Conservation (phyloP, 2,329 filamentous ascomycete species). For the Nigrospora sphaerica region DNA sequence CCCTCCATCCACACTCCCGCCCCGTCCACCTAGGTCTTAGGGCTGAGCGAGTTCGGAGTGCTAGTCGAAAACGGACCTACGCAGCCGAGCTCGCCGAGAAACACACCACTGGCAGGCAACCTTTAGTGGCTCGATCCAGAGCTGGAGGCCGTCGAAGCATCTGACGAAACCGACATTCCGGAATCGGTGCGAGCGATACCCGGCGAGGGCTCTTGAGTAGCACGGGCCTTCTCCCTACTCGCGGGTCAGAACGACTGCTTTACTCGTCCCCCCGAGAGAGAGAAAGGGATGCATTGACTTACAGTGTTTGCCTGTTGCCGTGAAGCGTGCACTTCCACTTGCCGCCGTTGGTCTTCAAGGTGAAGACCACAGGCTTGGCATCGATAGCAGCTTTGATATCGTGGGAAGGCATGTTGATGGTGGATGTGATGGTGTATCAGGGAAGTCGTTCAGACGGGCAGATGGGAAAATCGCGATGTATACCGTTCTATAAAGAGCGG, state of each 20-base stretch:
- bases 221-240: slow-evolving; percentile 3
- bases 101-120: neutral
- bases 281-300: slow-evolving; percentile 8
- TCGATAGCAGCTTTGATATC: slow-evolving; percentile 18
- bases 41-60: neutral
- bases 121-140: neutral
- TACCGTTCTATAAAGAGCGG: neutral
- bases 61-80: too few relatives aligned
- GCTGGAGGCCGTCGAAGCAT: slow-evolving; percentile 5
- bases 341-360: slow-evolving; percentile 20
- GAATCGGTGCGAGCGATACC: slow-evolving; percentile 18
- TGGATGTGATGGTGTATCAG: neutral
- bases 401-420: slow-evolving; percentile 18
- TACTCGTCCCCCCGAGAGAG: neutral
- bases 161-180: slow-evolving; percentile 15
- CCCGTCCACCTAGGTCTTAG: too few relatives aligned
- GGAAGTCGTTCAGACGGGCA: too few relatives aligned
- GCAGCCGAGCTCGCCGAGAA: too few relatives aligned
- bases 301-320: slow-evolving; percentile 22
- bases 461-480: neutral
- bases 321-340: slow-evolving; percentile 23
- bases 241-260: neutral
- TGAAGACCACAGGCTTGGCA: slow-evolving; percentile 21
- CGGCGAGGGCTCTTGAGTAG: slow-evolving; percentile 1
- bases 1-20: neutral